Base-by-base conservation (phyloP, 2,329 filamentous ascomycete genomes). In the Penicillium concentricum region DNA sequence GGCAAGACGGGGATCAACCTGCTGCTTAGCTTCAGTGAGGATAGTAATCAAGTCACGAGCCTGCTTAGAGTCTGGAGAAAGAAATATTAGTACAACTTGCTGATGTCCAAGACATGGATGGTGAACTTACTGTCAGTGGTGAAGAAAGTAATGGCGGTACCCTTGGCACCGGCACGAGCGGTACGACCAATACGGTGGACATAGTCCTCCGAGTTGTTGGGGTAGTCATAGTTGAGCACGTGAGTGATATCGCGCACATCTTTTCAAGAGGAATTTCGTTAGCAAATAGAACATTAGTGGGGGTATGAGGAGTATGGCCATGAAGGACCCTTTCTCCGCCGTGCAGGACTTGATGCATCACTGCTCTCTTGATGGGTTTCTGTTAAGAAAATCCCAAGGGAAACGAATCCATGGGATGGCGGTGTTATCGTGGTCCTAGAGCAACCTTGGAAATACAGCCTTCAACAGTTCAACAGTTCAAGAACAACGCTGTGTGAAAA, bases 211-310 rank as follows among this genome's bases (percentile, higher is more conserved):
- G 84, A 87, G 76, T 87, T 97, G 84, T 97, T 97, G 78, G 93
- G 93, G 80, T 97, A 97, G 78, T 97, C 94, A 90, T 97, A 97
- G 87, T 97, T 97, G 82, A 99, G 86, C 81, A 99, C 94, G 82
- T 99, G 94, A 81, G 94, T 97, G 83, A 99, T 99, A 85, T 99
- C 96, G 82, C 92, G 93, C 83, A 99, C 94, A 89, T 99, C 94
- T 97, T 97, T 75, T 61, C 45, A 81, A 32, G 76, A 84, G 78
- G 20, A 34, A 61, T 62, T 60, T 85, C 84, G 90, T 96, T 95
- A 96, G 91, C 86, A 86, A 76, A 72, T 71, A 84, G 82, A 79
- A 80, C 81, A 82, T 72, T 71, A 73, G 68, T 73, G 61, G 56
- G 20, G 30, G 53, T 67, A 67, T 64, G 62, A 75, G 67, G 69